phyloP scores from a whole-genome alignment of 768 basidiomycete species.

The Xerocomellus chrysenteron region DNA sequence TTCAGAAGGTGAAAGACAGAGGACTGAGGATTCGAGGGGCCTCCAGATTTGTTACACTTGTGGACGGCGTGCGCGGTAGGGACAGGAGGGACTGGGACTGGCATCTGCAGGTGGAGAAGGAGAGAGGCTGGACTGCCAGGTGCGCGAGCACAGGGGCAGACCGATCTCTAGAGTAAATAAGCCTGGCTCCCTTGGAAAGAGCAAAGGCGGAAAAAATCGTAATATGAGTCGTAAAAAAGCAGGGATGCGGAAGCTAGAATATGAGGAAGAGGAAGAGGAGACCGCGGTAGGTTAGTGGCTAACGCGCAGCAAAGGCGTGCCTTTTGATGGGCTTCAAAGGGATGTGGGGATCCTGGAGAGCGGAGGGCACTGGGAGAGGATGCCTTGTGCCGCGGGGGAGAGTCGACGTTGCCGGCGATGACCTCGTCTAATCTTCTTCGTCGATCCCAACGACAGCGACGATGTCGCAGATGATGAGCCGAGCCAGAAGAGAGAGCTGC shows the following conservation, averaged over 20 bases:
- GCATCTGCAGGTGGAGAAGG: constrained; percentile 65
- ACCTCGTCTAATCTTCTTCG: constrained; percentile 28
- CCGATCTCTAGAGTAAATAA: constrained; percentile 41
- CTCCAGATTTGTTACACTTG: constrained; percentile 54
- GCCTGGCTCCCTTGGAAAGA: constrained; percentile 41
- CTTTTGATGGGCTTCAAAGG: constrained; percentile 56
- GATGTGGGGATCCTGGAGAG: constrained; percentile 25
- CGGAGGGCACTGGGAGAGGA: constrained; percentile 10
- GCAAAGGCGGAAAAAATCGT: constrained; percentile 53
- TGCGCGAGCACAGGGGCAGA: constrained; percentile 45
- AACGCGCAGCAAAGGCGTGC: constrained; percentile 94
- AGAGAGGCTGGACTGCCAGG: constrained; percentile 41
- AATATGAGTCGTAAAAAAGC: constrained; percentile 62
- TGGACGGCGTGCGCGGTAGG: constrained; percentile 61
- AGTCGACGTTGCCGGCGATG: constrained; percentile 28
- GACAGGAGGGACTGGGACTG: constrained; percentile 76
- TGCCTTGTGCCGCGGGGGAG: constrained; percentile 20
- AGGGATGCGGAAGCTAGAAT: constrained; percentile 26
- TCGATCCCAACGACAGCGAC: constrained; percentile 44
- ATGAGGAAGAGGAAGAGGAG: constrained; percentile 30
- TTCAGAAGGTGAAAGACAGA: constrained; percentile 55
- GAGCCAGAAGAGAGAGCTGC: constrained; percentile 30
- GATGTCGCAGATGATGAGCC: constrained; percentile 41
- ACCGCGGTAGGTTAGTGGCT: constrained; percentile 47
- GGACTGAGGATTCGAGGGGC: constrained; percentile 34